A percentile compares a stretch with the other conserved stretches of the same genome.
These are phyloP conservation scores for Xylariaceae sp. DNA, from an alignment of 2,329 filamentous ascomycete species.

Conservation along the genomic window DNA sequence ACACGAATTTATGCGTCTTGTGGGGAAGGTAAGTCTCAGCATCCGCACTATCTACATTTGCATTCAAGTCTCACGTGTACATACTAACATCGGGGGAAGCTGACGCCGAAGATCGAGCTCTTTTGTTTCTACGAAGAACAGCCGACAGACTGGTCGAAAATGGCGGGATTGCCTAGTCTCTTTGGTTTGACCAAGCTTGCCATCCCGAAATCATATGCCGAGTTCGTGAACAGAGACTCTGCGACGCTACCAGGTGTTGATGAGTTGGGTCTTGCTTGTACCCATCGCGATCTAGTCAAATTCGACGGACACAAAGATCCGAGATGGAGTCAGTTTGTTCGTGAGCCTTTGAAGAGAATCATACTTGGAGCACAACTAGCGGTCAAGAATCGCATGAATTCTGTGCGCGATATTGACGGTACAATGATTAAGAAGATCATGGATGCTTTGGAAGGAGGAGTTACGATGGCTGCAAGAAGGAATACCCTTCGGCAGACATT, in stretches of 20 bases:
- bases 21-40: too few species aligned
- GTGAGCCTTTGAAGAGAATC: constrained; percentile 34
- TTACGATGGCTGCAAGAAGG: constrained; percentile 32
- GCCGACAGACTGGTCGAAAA: constrained; percentile 34
- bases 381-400: constrained; percentile 36
- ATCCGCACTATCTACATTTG: too few species aligned
- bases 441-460: constrained; percentile 33
- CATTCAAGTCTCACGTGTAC: too few species aligned
- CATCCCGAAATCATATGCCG: constrained; percentile 32
- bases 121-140: constrained; percentile 40
- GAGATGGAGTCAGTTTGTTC: constrained; percentile 34
- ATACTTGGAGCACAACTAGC: constrained; percentile 34
- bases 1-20: constrained; percentile 37
- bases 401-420: constrained; percentile 34
- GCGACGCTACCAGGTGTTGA: constrained; percentile 36
- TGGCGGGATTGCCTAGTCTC: constrained; percentile 31
- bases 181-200: constrained; percentile 26
- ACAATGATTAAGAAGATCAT: constrained; percentile 30
- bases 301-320: constrained; percentile 39
- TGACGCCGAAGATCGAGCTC: constrained; percentile 34
- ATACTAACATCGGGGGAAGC: too few species aligned
- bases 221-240: constrained; percentile 39
- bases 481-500: constrained; percentile 28
- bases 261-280: constrained; percentile 32
- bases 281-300: constrained; percentile 40